Evolutionary conservation across 306 rosid species (phyloP), one percentile per base, ranked within the genome.

Genomic region (Abrus pulchellus): DNA sequence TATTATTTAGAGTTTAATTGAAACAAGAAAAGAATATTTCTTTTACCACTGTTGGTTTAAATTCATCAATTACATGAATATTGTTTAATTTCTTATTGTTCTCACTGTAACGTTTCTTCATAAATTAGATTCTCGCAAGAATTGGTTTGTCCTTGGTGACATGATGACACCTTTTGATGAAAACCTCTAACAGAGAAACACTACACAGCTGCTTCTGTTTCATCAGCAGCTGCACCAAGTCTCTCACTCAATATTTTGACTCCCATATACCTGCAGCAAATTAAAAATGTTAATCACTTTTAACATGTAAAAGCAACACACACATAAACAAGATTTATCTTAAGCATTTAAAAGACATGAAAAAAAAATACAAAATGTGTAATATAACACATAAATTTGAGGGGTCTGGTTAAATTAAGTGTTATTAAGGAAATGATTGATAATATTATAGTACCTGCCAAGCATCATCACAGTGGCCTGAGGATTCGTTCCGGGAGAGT

Each of bases 401-500:
- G 20, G 20, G 20, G 20, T 20, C 20, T 20, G 20, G 20, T 20
- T 20, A 20, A 20, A n/a, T 1, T 34, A 4, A 50, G 13, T 11
- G 65, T 4, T 7, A 59, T 9, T 3, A 0, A 8, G 4, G 40
- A 34, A 34, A 34, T 34, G 40, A 4, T 34, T 34, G 40, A 34
- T 34, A 34, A 34, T 66, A 41, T 29, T 13, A 48, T 10, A 20
- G 28, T 70, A 92, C 97, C 94, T 90, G 85, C 94, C 97, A 1
- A 91, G 91, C 98, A 91, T 93, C 97, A 93, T 93, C 1, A 93
- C 93, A 2, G 98, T 90, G 82, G 97, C 92, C 44, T 93, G 97
- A 70, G 97, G 97, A 86, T 93, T 91, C 10, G 98, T 93, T 28
- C 97, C 98, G 0, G 98, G 97, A 53, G 94, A 91, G 76, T 76